Percentiles rank a stretch among this genome's conserved stretches.
Evolutionary conservation across 768 basidiomycete species (phyloP).

Genomic region (Agaricus sinodeliciosus): DNA sequence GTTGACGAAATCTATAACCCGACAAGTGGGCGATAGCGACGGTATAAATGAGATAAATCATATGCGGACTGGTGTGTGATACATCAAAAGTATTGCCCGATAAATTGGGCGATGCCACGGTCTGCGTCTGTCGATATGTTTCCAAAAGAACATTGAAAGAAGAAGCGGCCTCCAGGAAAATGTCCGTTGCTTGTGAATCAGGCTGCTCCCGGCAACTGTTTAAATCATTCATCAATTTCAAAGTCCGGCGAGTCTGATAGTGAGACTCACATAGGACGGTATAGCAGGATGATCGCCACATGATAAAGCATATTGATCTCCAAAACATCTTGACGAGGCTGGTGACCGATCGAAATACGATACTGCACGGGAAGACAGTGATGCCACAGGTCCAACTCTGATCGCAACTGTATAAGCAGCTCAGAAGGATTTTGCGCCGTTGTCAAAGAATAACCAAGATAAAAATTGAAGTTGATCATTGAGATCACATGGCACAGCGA

Average conservation of each 20-base stretch:
- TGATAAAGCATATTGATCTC: slow-evolving; percentile 25
- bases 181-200: slow-evolving; percentile 13
- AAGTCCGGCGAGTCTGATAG: background rate
- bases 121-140: slow-evolving; percentile 17
- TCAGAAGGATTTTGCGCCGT: slow-evolving; percentile 10
- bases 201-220: slow-evolving; percentile 15
- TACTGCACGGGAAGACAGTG: slow-evolving; percentile 18
- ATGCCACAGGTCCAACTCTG: slow-evolving; percentile 22
- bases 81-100: slow-evolving; percentile 6
- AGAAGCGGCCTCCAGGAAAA: slow-evolving; percentile 19
- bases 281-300: slow-evolving; percentile 20
- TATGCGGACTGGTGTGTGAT: slow-evolving; percentile 16
- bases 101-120: background rate
- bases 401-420: slow-evolving; percentile 12
- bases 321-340: slow-evolving; percentile 19
- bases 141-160: slow-evolving; percentile 23
- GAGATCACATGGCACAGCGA: slow-evolving; percentile 19
- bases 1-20: slow-evolving; percentile 13
- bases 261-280: slow-evolving; percentile 18
- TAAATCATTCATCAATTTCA: background rate
- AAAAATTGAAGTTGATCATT: slow-evolving; percentile 21
- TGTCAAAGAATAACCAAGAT: slow-evolving; percentile 16
- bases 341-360: slow-evolving; percentile 19
- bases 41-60: slow-evolving; percentile 19
- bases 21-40: slow-evolving; percentile 16